A percentile compares a stretch with the other conserved stretches of the same genome.
Evolutionary conservation across 2,329 filamentous ascomycete species (phyloP).

Genomic region (Thermomyces lanuginosus): DNA sequence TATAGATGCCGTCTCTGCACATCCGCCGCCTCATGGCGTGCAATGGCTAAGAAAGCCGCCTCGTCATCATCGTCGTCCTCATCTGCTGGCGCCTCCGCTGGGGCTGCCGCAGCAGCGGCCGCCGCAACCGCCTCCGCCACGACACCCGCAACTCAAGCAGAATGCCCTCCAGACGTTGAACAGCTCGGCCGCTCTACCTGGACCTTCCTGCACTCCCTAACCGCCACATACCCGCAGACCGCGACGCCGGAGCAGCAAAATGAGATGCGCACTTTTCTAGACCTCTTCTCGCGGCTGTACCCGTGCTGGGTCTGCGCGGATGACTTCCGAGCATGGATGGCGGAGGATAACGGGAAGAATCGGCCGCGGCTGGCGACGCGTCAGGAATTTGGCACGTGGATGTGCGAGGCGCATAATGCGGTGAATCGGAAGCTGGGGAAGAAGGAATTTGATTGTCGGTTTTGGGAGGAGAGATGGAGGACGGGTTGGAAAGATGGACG

Average conservation of each 20-base stretch:
- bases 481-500: constrained; percentile 63
- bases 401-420: constrained; percentile 36
- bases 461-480: constrained; percentile 89
- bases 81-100: constrained; percentile 9
- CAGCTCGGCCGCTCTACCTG: constrained; percentile 72
- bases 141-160: constrained; percentile 31
- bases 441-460: constrained; percentile 69
- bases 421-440: constrained; percentile 66
- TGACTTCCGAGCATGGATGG: constrained; percentile 74
- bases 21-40: constrained; percentile 31
- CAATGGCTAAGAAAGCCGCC: constrained; percentile 26
- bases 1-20: constrained; percentile 34
- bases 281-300: constrained; percentile 69
- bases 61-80: too few species aligned
- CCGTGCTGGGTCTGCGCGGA: constrained; percentile 93
- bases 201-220: constrained; percentile 85
- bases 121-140: constrained; percentile 17
- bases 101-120: constrained; percentile 10
- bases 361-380: constrained; percentile 43
- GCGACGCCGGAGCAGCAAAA: constrained; percentile 54
- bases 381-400: constrained; percentile 32
- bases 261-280: constrained; percentile 63
- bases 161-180: constrained; percentile 87
- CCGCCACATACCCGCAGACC: constrained; percentile 62
- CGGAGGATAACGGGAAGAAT: constrained; percentile 39